A percentile compares a stretch with the other conserved stretches of the same genome.
phyloP scores from a whole-genome alignment of 495 filamentous ascomycete genomes.

The Durotheca rogersii region DNA sequence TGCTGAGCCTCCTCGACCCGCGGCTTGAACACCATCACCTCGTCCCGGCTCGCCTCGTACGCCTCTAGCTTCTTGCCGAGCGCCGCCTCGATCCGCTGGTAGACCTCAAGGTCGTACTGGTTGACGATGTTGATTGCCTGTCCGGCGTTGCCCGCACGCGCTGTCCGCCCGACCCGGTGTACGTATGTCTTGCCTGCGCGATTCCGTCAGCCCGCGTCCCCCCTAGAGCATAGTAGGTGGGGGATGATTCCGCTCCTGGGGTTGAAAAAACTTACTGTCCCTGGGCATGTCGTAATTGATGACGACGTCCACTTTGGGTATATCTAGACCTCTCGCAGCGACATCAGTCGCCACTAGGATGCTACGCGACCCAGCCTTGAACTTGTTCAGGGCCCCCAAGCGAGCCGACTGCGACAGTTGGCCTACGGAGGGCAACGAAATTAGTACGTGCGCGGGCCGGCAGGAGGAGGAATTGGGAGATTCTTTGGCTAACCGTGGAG shows the following conservation, averaged over 20 bases:
- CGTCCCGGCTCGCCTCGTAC: conserved; percentile 69
- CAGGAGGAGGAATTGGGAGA: background rate
- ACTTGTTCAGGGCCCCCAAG: conserved; percentile 83
- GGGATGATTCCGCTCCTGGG: too few relatives aligned
- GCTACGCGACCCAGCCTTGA: conserved; percentile 69
- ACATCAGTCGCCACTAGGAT: conserved; percentile 97
- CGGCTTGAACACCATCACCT: conserved; percentile 81
- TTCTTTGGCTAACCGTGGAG: conserved; percentile 71
- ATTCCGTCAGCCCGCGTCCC: conserved; percentile 1
- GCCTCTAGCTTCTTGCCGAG: conserved; percentile 73
- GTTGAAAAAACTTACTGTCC: conserved; percentile 54
- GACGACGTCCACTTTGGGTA: conserved; percentile 86
- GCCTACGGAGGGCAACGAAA: conserved; percentile 11
- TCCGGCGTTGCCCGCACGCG: conserved; percentile 85
- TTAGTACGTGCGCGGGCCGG: background rate
- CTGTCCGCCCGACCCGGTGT: conserved; percentile 91
- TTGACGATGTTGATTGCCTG: conserved; percentile 78
- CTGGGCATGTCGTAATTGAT: conserved; percentile 82
- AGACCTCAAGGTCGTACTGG: conserved; percentile 92
- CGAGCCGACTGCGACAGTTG: conserved; percentile 76
- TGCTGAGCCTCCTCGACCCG: conserved; percentile 83
- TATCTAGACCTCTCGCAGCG: conserved; percentile 91
- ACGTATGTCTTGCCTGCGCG: conserved; percentile 77
- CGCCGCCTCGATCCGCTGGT: conserved; percentile 77
- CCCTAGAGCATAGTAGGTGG: background rate